These are phyloP conservation scores for Leishmania tarentolae DNA, from an alignment of 208 protist genomes.

Conservation along the genomic window DNA sequence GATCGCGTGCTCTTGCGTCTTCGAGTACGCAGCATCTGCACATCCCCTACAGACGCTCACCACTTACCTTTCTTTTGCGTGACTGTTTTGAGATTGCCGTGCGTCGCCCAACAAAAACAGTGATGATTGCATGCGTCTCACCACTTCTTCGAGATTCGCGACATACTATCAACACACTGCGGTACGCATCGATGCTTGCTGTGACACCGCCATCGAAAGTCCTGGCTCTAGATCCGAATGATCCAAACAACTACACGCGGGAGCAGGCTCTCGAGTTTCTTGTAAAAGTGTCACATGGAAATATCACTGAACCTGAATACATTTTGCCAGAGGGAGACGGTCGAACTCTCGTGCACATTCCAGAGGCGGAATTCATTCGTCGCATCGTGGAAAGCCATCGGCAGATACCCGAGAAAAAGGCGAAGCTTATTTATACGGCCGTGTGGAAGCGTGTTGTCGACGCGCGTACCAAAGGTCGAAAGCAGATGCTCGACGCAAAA, in stretches of 20 bases:
- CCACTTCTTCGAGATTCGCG: constrained; percentile 85
- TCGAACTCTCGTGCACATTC: constrained; percentile 88
- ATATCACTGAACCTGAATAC: constrained; percentile 65
- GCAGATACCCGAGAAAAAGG: constrained; percentile 78
- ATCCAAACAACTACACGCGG: constrained; percentile 82
- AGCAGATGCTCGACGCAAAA: constrained; percentile 87
- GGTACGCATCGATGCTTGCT: constrained; percentile 85
- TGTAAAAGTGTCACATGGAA: constrained; percentile 51
- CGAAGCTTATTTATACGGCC: constrained; percentile 88
- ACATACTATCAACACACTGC: constrained; percentile 90
- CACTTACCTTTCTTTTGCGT: constrained; percentile 84
- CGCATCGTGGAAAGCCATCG: constrained; percentile 66
- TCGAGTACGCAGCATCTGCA: constrained; percentile 83
- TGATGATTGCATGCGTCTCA: constrained; percentile 91
- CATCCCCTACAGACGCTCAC: constrained; percentile 89
- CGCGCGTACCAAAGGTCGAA: constrained; percentile 82
- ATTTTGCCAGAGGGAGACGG: constrained; percentile 89
- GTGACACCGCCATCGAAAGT: constrained; percentile 74
- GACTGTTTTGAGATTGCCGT: constrained; percentile 93
- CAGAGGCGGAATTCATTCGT: constrained; percentile 88
- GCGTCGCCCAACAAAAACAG: constrained; percentile 84
- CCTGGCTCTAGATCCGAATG: constrained; percentile 72
- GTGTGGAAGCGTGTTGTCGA: constrained; percentile 90
- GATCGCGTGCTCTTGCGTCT: constrained; percentile 63
- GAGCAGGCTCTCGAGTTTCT: constrained; percentile 80